Base-by-base conservation (phyloP, 1,284 basidiomycete genomes). In the Tilletia horrida region DNA sequence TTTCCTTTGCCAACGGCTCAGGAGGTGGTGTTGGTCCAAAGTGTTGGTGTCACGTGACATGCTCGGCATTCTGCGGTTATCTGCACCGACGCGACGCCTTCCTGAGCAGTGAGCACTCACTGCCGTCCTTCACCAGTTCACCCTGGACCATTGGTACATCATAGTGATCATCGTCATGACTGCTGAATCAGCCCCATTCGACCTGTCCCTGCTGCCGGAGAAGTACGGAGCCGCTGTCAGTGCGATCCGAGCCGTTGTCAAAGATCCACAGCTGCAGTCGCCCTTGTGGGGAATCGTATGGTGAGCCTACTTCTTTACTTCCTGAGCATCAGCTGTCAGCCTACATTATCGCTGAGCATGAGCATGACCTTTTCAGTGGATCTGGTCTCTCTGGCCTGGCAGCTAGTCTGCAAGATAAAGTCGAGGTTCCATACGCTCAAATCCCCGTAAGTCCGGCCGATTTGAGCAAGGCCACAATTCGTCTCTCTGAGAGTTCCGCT, bases 221-320 rank as follows among this genome's bases (percentile, higher is more conserved):
- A 68, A 70, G 29, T 77, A 73, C 63, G 27, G 27, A 7, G 61
- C 50, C 3, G 74, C 76, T 1, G 70, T 75, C n/a, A 67, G 67
- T 3, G 69, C 70, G 40, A 76, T 77, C 25, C 64, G 67, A 0
- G 21, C 63, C 11, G 35, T 14, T 0, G 62, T 77, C 8, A 23
- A 43, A 16, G 45, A 59, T 31, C 65, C 62, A 3, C 65, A 68
- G 23, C 67, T 77, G 3, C 64, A 66, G 9, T 7, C 16, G 13
- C 76, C 76, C n/a, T 66, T 64, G 40, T 77, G 76, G 76, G 76
- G 75, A 3, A 77, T 77, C 66, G 72, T 77, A 48, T 77, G 76
- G 70, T 71, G 21, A 62, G 61, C n/a, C 25, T 45, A 21, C 66
- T 44, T 11, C 29, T n/a, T n/a, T n/a, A n/a, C n/a, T n/a, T n/a